A percentile compares a stretch with the other conserved stretches of the same genome.
These are phyloP conservation scores for Solanum hybrid DNA, from an alignment of 305 asterid species.

Conservation along the genomic window DNA sequence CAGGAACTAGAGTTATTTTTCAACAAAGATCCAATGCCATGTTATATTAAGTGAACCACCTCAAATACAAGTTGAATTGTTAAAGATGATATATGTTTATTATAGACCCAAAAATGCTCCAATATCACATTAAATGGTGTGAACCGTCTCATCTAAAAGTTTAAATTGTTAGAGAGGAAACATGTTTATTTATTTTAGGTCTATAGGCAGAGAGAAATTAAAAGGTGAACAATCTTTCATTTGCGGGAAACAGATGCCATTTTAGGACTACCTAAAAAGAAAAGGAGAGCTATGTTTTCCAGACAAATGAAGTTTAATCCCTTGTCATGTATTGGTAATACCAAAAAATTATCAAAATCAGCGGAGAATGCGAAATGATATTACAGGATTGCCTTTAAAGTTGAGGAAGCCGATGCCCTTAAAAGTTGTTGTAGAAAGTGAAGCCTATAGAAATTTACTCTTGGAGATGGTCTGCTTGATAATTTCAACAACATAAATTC, in stretches of 20 bases:
- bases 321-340: neutral
- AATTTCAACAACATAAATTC: neutral
- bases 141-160: neutral
- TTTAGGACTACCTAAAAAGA: neutral
- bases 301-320: neutral
- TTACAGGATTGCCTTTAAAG: neutral
- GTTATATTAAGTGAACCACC: neutral
- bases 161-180: neutral
- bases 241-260: neutral
- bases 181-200: neutral
- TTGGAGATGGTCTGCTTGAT: neutral
- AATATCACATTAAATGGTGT: neutral
- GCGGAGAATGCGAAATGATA: neutral
- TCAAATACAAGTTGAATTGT: neutral
- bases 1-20: neutral
- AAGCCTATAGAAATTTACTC: neutral
- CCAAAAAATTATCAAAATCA: neutral
- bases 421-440: neutral
- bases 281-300: neutral
- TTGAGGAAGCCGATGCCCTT: neutral
- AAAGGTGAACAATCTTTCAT: neutral
- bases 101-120: neutral
- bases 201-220: neutral
- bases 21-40: neutral
- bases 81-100: neutral